Evolutionary conservation across 441 rosid species (phyloP), one percentile per base, ranked within the genome.

Genomic region (Adansonia grandidieri): DNA sequence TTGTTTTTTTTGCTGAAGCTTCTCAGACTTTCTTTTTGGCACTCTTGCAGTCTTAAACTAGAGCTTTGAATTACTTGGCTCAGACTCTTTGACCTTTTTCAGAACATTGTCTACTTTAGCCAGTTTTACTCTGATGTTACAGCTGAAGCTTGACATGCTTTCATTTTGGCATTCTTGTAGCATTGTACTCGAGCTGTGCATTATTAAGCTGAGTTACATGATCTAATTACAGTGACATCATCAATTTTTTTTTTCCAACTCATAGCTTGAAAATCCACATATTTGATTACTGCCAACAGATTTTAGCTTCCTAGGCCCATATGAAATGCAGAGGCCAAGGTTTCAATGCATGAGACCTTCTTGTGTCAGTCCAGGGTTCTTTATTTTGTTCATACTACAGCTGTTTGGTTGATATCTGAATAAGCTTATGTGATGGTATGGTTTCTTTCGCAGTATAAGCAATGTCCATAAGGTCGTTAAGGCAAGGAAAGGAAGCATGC

Each of bases 401-500:
- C 37, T 57, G 20, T 40, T 57, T 57, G 51, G 62, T 53, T 53
- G 17, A 37, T 54, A n/a, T 37, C 50, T 9, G 28, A 28, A 64
- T 74, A 68, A 48, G 76, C 70, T 32, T 64, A 61, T 22, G 66
- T 78, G 37, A n/a, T n/a, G 81, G 20, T 44, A 66, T 20, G 77
- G 48, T 72, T 75, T 77, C 71, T 84, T 81, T 62, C 83, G 82
- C 91, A 96, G 99, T 57, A 79, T 89, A 54, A 57, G 83, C 50
- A 93, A 88, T 79, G 97, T 92, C 48, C 79, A 91, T 86, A 89
- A 87, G 85, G 94, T 96, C 63, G 93, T 96, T 51, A 82, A 87
- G 79, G 80, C 95, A 81, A 88, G 94, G 84, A 96, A 92, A 78
- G 92, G 98, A 86, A 96, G 86, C 86, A 91, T 96, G 94, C 48